Percentiles rank a stretch among this genome's conserved stretches.
Conservation (phyloP, 2,329 filamentous ascomycete genomes). For the Aspergillus sp. region DNA sequence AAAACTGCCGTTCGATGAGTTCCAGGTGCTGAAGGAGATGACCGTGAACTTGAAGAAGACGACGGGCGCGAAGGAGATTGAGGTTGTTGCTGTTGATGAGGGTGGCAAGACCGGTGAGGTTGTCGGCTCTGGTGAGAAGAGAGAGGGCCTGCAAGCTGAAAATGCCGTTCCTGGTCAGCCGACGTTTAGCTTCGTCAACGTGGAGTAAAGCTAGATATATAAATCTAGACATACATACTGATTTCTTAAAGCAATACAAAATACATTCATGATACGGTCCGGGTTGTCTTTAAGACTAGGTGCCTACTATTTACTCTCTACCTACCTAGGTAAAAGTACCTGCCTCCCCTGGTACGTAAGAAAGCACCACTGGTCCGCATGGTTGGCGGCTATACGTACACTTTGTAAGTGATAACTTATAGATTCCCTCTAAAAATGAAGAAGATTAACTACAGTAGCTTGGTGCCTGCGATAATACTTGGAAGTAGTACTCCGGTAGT, state of each 20-base stretch:
- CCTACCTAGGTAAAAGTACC: too few species aligned
- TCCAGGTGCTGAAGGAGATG: constrained; percentile 73
- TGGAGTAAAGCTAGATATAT: constrained; percentile 41
- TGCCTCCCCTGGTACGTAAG: too few species aligned
- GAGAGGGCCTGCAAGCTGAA: constrained; percentile 64
- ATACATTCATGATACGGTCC: not conserved
- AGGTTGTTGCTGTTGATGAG: constrained; percentile 69
- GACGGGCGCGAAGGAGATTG: constrained; percentile 68
- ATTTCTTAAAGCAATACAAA: not conserved
- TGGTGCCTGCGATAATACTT: too few species aligned
- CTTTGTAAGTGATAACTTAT: too few species aligned
- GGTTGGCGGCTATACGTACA: too few species aligned
- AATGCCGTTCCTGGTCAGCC: constrained; percentile 78
- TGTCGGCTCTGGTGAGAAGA: constrained; percentile 52
- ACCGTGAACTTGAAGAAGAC: constrained; percentile 74
- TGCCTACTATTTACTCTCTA: too few species aligned
- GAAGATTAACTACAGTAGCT: too few species aligned
- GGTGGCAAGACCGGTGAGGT: constrained; percentile 52
- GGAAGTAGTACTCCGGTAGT: too few species aligned
- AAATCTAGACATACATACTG: not conserved
- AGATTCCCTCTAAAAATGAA: too few species aligned
- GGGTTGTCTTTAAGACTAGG: too few species aligned
- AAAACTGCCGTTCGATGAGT: constrained; percentile 85
- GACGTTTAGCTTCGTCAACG: constrained; percentile 82
- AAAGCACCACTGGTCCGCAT: too few species aligned